phyloP scores from a whole-genome alignment of 192 early-diverging fungal species.

The Coemansia sp. region DNA sequence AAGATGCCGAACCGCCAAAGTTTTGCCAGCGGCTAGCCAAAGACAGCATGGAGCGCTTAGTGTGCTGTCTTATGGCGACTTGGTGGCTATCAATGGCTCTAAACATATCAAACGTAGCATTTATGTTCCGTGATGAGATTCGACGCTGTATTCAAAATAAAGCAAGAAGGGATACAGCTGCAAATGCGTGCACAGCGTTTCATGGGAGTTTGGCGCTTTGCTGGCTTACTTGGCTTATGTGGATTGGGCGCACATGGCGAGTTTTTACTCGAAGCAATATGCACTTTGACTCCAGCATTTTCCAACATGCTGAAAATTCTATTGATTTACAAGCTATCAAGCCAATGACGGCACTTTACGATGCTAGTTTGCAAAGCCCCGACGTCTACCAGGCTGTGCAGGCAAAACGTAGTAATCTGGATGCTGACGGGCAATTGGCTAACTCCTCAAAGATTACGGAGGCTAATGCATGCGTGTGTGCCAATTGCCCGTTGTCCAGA shows the following conservation, averaged over 20 bases:
- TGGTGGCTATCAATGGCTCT: conserved; percentile 49
- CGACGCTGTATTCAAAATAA: conserved; percentile 15
- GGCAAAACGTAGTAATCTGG: background rate
- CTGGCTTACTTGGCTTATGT: conserved; percentile 39
- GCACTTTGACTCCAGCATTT: conserved; percentile 47
- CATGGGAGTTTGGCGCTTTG: conserved; percentile 36
- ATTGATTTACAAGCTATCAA: conserved; percentile 19
- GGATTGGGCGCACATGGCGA: conserved; percentile 38
- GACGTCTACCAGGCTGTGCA: background rate
- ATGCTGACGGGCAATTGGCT: background rate
- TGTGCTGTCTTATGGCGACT: conserved; percentile 30
- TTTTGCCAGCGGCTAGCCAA: conserved; percentile 24
- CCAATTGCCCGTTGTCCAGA: conserved; percentile 11
- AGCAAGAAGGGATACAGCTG: conserved; percentile 2
- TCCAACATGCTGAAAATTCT: conserved; percentile 25
- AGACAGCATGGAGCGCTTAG: conserved; percentile 18
- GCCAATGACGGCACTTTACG: background rate
- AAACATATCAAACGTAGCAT: conserved; percentile 36
- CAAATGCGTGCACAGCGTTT: conserved; percentile 33
- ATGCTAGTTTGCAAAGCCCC: conserved; percentile 27
- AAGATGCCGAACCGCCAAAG: conserved; percentile 1
- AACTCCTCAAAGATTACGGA: background rate
- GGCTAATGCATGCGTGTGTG: conserved; percentile 7
- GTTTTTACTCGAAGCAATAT: conserved; percentile 27
- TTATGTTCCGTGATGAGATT: conserved; percentile 45